Base-by-base conservation (phyloP, 306 rosid genomes). In the Sicyos baderoa region DNA sequence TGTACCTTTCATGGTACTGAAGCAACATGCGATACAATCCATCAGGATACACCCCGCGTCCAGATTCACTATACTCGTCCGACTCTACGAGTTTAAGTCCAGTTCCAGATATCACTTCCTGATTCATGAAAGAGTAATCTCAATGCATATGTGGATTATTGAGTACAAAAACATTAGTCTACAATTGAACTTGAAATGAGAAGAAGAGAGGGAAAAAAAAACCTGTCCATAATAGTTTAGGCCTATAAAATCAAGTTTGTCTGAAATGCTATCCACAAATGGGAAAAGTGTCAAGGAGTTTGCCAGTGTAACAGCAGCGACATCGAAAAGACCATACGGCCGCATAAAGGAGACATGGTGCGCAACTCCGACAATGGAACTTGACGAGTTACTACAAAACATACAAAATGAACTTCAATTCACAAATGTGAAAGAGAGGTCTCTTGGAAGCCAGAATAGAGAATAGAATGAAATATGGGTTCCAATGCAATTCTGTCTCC, bases 1-100 rank as follows among this genome's bases (percentile, higher is more conserved):
- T 85, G 85, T 93, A 90, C 82, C 91, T 86, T 80, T 90, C 97
- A 83, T 90, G 91, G 82, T 77, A 93, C 84, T 84, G 89, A 78
- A 93, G 97, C 79, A 93, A 77, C 88, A 84, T 82, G 70, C 96
- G 96, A 70, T 85, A 93, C 74, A 93, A 81, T 60, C 99, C 99
- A 84, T 93, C 99, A 1, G 99, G 99, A 83, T 90, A 93, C 74
- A 93, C 93, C 77, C 94, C 99, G 15, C 97, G 97, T 54, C 99
- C 99, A 64, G 99, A 93, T 86, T 93, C 97, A 80, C 96, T 90
- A 76, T 88, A 93, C 83, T 93, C 97, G n/a, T 90, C 99, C 2
- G 81, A 80, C 78, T 84, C 96, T 63, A 80, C 97, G 71, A 88
- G 94, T 82, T 90, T 90, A 74, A 90, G 84, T 81, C 96, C 97